Evolutionary conservation across 2,329 filamentous ascomycete species (phyloP).

Genomic region (Aspergillus flavus): DNA sequence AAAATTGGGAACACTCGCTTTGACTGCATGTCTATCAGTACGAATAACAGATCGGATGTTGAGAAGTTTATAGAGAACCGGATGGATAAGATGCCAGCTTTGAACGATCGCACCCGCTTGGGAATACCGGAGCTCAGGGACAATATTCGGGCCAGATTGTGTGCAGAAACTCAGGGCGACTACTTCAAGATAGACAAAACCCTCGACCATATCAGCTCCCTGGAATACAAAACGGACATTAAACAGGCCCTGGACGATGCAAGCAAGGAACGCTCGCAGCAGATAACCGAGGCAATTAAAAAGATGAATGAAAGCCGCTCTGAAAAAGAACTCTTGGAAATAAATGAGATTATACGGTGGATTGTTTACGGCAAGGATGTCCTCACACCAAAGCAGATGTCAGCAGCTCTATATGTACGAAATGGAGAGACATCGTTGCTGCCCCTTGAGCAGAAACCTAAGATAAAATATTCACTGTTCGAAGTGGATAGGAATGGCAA

Average conservation of each 20-base stretch:
- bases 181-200: constrained; percentile 29
- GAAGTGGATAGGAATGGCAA: constrained; percentile 25
- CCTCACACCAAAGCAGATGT: constrained; percentile 22
- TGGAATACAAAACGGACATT: constrained; percentile 31
- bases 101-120: constrained; percentile 22
- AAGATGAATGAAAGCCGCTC: constrained; percentile 25
- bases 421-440: constrained; percentile 28
- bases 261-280: constrained; percentile 25
- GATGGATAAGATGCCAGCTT: constrained; percentile 30
- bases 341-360: constrained; percentile 33
- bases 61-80: constrained; percentile 26
- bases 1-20: constrained; percentile 7
- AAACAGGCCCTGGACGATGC: constrained; percentile 28
- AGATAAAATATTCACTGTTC: constrained; percentile 23
- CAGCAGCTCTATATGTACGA: constrained; percentile 24
- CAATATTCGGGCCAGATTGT: constrained; percentile 23
- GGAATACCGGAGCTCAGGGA: constrained; percentile 23
- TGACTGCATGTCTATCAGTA: constrained; percentile 21
- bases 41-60: constrained; percentile 24
- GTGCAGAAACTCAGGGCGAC: constrained; percentile 26
- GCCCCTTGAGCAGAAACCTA: constrained; percentile 23
- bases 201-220: constrained; percentile 28
- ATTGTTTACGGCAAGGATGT: constrained; percentile 22
- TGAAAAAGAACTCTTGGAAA: constrained; percentile 29
- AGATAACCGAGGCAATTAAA: constrained; percentile 28